Evolutionary conservation across 2,329 filamentous ascomycete genomes (phyloP), one percentile per base, ranked within the genome.

Genomic region (Penicillium sp.): DNA sequence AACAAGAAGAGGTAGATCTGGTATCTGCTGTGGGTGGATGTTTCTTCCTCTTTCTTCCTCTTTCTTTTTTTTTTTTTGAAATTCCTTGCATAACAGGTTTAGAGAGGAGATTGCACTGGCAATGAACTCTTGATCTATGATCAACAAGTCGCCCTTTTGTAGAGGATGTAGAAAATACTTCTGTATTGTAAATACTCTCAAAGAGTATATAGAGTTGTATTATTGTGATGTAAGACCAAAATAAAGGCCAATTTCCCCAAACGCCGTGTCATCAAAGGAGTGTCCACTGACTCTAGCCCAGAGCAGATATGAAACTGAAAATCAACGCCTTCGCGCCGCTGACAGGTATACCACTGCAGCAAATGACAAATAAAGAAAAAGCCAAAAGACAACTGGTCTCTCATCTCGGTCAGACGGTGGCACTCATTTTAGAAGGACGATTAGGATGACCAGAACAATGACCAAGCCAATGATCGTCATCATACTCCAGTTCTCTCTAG

Each of bases 401-500:
- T 41, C 35, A 41, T 41, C 35, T 15, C 13, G 35, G 15, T 15
- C 13, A 15, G 35, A 15, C 35, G 13, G 35, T 41, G 3, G 13
- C 9, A 26, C 47, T 63, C 44, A 93, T 79, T 95, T 95, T 78
- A 93, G 75, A 50, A 96, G 86, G 26, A 90, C 86, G 79, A 97
- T 96, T 71, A 97, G 76, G 70, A 97, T 79, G 5, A 97, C 84
- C 70, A 97, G 78, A 11, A 97, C 84, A 55, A 96, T 85, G 69
- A 97, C 95, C 74, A 97, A 80, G 19, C 90, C 85, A 67, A 97
- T 88, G 62, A 96, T 91, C 30, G 90, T 85, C 60, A 88, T 89
- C 88, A 95, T 88, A 79, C 94, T 93, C 86, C 90, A 92, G 77
- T 94, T 95, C 73, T 96, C 92, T 70, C 88, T 87, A 2, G 92